Base-by-base conservation (phyloP, 2,329 filamentous ascomycete species). In the Rugonectria rugulosa region DNA sequence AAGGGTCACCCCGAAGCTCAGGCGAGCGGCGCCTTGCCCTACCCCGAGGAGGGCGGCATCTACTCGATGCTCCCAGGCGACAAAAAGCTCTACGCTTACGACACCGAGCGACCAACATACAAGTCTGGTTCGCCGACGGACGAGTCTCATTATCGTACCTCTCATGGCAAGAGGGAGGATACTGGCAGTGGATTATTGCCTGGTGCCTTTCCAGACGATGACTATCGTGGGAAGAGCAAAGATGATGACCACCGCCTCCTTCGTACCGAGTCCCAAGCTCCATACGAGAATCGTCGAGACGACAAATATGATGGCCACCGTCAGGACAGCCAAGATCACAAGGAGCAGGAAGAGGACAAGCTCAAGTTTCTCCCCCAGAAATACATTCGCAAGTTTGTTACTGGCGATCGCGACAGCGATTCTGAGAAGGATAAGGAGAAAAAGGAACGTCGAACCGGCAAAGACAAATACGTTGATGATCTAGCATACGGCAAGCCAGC, bases 401-500 rank as follows among this genome's bases (percentile, higher is more conserved):
- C 68, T 38, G 65, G 57, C 3, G 48, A 60, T n/a, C 64, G 64
- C 9, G 37, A 53, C 42, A 60, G 60, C 11, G 63, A 71, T 26
- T 61, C 66, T 27, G 70, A 72, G 21, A 64, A 68, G 47, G 61
- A 63, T 29, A 60, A 62, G 29, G 56, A 63, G 14, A 40, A 73
- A 45, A 79, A 78, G 63, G 79, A 81, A 57, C 70, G 66, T 57
- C 67, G 70, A 36, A 69, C 69, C 37, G 66, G 68, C 49, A 67
- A 71, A 27, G 66, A 70, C n/a, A 66, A 60, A 14, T 48, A 63
- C 34, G 77, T 81, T 24, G 78, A 81, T 4, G 77, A 81, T 53
- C 70, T 85, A 9, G 81, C 81, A 4, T 85, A 85, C 57, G 82
- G 82, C 24, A 68, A 68, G 21, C 67, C 66, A 12, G 57, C 71